A percentile compares a stretch with the other conserved stretches of the same genome.
phyloP scores from a whole-genome alignment of 2,329 filamentous ascomycete genomes.

The Pseudogymnoascus pannorum region DNA sequence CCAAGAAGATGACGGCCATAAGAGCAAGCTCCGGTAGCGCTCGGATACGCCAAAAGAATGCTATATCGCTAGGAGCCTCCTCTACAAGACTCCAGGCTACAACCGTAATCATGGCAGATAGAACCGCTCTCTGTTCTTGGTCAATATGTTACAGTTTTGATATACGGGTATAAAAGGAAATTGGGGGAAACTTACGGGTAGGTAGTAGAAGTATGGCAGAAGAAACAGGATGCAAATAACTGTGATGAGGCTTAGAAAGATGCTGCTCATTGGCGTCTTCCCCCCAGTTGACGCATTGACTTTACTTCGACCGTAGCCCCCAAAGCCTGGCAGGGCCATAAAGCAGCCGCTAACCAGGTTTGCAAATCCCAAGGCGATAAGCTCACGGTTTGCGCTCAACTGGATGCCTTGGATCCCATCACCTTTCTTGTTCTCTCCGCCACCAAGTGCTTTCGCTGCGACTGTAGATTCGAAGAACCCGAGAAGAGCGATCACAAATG shows the following conservation, averaged over 20 bases:
- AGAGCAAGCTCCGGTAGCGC: constrained; percentile 81
- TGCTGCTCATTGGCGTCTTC: constrained; percentile 86
- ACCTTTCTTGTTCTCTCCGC: constrained; percentile 41
- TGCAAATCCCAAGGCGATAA: constrained; percentile 82
- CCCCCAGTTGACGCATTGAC: constrained; percentile 90
- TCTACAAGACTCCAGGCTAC: constrained; percentile 93
- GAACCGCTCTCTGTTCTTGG: constrained; percentile 68
- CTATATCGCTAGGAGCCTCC: constrained; percentile 86
- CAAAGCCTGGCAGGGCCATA: constrained; percentile 87
- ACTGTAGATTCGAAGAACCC: constrained; percentile 99
- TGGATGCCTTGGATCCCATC: constrained; percentile 71
- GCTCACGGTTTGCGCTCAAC: constrained; percentile 83
- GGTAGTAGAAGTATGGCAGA: constrained; percentile 86
- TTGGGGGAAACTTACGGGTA: constrained; percentile 64
- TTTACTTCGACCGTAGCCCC: constrained; percentile 92
- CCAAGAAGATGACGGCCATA: constrained; percentile 83
- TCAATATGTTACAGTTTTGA: constrained; percentile 14
- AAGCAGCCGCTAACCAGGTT: constrained; percentile 91
- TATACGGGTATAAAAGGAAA: constrained; percentile 10
- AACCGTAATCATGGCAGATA: constrained; percentile 90
- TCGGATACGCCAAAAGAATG: constrained; percentile 78
- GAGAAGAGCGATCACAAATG: constrained; percentile 85
- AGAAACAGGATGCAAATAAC: constrained; percentile 74
- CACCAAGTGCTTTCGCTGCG: constrained; percentile 81
- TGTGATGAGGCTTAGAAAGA: constrained; percentile 77